Conservation (phyloP, 1,284 basidiomycete genomes). For the Marasmius oreades region DNA sequence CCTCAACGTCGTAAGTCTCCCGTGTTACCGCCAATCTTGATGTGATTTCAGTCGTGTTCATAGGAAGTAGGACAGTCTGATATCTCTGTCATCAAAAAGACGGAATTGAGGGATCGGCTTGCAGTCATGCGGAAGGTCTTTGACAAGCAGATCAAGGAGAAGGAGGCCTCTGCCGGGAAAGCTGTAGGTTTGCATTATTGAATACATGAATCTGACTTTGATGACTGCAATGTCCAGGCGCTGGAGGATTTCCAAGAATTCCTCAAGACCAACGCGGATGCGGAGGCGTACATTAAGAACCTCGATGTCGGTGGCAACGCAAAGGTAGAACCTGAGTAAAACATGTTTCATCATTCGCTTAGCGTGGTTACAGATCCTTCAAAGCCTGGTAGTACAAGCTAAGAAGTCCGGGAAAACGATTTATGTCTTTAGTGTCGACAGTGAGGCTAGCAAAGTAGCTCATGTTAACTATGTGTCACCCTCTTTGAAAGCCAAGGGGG, state of each 20-base stretch:
- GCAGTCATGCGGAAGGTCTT: constrained; percentile 76
- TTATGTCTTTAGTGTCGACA: constrained; percentile 86
- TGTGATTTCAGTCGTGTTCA: background rate
- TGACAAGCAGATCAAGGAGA: constrained; percentile 84
- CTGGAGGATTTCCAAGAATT: constrained; percentile 66
- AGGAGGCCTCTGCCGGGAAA: constrained; percentile 77
- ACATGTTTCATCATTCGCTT: background rate
- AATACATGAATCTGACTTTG: background rate
- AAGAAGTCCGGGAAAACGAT: constrained; percentile 81
- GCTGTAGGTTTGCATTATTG: constrained; percentile 45
- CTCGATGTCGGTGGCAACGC: constrained; percentile 78
- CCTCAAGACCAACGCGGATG: constrained; percentile 76
- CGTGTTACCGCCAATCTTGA: background rate
- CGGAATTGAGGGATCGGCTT: constrained; percentile 76
- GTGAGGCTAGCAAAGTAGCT: constrained; percentile 70
- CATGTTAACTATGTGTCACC: constrained; percentile 87
- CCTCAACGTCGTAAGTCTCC: constrained; percentile 63
- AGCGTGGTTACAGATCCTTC: constrained; percentile 53
- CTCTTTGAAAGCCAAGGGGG: constrained; percentile 54
- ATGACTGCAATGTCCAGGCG: constrained; percentile 43
- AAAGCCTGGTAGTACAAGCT: constrained; percentile 70
- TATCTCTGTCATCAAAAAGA: constrained; percentile 85
- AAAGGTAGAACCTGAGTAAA: constrained; percentile 48
- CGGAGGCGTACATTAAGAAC: constrained; percentile 64
- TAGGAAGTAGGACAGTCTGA: constrained; percentile 89